Base-by-base conservation (phyloP, 495 filamentous ascomycete genomes). In the Astrocystis sublimbata region DNA sequence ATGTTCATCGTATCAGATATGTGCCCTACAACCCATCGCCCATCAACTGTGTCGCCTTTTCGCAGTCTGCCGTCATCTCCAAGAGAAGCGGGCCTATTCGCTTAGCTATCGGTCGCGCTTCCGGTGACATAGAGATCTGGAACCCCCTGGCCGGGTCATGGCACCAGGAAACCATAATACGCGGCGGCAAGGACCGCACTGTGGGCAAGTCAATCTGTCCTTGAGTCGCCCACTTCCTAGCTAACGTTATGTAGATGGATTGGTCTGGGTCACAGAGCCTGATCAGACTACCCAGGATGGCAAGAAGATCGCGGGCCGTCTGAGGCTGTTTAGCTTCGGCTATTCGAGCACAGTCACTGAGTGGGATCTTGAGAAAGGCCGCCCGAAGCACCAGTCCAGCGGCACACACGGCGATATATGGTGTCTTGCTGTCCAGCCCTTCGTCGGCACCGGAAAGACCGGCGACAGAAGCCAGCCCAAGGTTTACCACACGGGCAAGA, bases 111-210 rank as follows among this genome's bases (percentile, higher is more conserved):
- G 94, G 94, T 52, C 88, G 94, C 63, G 88, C 92, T 45, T 97
- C 97, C 73, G 94, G 94, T 68, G 91, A 96, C 69, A 94, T 99
- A 66, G 94, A 98, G 76, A 92, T 99, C 62, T 99, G 96, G 96
- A 97, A 97, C 73, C 94, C 96, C 6, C 75, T 89, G 61, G 84
- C 84, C 63, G 92, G 93, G 13, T 76, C 83, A 47, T 99, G 94
- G 94, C 82, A 90, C 67, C 94, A 97, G 67, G 94, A 99, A 77
- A 88, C 86, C 13, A 86, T 90, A 38, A 85, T 97, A 8, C 83
- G 82, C 38, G 94, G 94, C 62, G 94, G 93, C 53, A 88, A 90
- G 59, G 91, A 92, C 66, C 80, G 92, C 2, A 41, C 60, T 24
- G 60, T 62, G 9, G 60, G 60, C 51, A 62, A 62, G 60, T 49